phyloP scores from a whole-genome alignment of 139 green algal genomes.

The Coccomyxa sp. region DNA sequence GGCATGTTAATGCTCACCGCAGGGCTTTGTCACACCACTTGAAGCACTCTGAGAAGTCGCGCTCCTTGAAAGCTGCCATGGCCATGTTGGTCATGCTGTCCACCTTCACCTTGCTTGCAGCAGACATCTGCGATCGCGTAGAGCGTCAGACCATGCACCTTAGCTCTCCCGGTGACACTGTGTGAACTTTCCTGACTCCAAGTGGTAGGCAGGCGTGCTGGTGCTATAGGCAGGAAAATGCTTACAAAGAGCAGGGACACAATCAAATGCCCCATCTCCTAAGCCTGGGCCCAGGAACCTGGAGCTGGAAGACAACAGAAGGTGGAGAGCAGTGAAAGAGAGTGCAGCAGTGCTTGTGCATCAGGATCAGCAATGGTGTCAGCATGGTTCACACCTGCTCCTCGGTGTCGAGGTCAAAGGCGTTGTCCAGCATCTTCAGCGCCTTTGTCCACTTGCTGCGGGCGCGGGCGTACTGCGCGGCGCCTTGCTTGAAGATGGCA shows the following conservation, averaged over 20 bases:
- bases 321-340: too few species aligned
- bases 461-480: not conserved
- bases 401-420: constrained; percentile 50
- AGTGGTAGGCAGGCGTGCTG: not conserved
- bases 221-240: not conserved
- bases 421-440: constrained; percentile 37
- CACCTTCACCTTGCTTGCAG: constrained; percentile 6
- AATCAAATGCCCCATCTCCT: too few species aligned
- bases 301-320: too few species aligned
- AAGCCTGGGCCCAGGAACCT: too few species aligned
- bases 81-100: constrained; percentile 59
- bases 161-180: not conserved
- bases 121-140: constrained; percentile 1
- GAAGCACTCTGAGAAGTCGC: constrained; percentile 36
- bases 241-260: too few species aligned
- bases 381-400: constrained; percentile 27
- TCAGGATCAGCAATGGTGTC: too few species aligned
- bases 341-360: too few species aligned
- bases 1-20: constrained; percentile 18
- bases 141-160: not conserved
- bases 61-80: constrained; percentile 25
- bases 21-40: constrained; percentile 55
- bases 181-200: not conserved
- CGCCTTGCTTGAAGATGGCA: constrained; percentile 37
- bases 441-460: constrained; percentile 16